These are phyloP conservation scores for Neolentinus lepideus DNA, from an alignment of 1,284 basidiomycete species.

Conservation along the genomic window DNA sequence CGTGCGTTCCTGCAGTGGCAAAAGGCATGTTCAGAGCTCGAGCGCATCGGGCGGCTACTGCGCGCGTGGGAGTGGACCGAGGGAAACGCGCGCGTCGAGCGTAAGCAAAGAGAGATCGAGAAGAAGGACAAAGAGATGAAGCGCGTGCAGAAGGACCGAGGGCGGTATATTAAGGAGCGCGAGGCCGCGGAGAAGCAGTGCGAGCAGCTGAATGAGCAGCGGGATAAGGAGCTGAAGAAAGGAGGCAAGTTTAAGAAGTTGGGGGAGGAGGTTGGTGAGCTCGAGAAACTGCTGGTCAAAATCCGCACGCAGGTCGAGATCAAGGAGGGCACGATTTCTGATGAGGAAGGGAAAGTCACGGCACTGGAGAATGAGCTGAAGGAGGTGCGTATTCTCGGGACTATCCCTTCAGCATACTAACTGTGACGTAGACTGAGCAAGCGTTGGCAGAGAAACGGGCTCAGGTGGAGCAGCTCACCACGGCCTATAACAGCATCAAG, in stretches of 20 bases:
- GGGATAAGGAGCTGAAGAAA: slow-evolving; percentile 61
- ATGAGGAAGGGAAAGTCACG: slow-evolving; percentile 68
- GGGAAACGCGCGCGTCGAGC: slow-evolving; percentile 35
- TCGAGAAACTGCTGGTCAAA: slow-evolving; percentile 86
- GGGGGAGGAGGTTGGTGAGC: slow-evolving; percentile 70
- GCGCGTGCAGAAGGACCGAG: slow-evolving; percentile 40
- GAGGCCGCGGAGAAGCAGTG: slow-evolving; percentile 46
- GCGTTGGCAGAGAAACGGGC: slow-evolving; percentile 49
- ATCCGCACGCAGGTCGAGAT: slow-evolving; percentile 85
- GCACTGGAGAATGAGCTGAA: slow-evolving; percentile 50
- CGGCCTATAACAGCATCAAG: slow-evolving; percentile 64
- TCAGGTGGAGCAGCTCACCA: slow-evolving; percentile 55
- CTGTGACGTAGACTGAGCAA: slow-evolving; percentile 37
- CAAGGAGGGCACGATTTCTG: slow-evolving; percentile 68
- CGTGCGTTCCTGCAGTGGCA: slow-evolving; percentile 88
- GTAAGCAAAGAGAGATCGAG: slow-evolving; percentile 49
- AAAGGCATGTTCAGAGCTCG: slow-evolving; percentile 85
- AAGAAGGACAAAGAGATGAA: slow-evolving; percentile 37
- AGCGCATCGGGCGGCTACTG: slow-evolving; percentile 80
- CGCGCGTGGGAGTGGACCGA: slow-evolving; percentile 89
- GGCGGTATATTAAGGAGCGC: slow-evolving; percentile 37
- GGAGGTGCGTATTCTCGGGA: slow-evolving; percentile 39
- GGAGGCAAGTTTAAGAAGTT: slow-evolving; percentile 74
- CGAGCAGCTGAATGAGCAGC: slow-evolving; percentile 59
- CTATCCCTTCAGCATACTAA: background rate